Evolutionary conservation across 1,284 basidiomycete species (phyloP).

Genomic region (Trametes sp.): DNA sequence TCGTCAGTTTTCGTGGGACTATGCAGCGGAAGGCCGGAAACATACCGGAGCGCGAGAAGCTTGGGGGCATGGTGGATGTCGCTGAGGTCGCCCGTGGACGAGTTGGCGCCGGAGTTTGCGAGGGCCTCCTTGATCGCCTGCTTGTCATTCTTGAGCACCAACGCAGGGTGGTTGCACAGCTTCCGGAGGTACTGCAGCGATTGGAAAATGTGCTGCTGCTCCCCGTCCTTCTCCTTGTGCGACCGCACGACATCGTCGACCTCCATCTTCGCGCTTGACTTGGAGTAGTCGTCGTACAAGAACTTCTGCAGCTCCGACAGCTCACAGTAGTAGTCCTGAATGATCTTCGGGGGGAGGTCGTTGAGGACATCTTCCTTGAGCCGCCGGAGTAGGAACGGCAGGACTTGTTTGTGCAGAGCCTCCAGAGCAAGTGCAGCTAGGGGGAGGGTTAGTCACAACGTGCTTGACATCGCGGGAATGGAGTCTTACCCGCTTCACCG

Average conservation of each 20-base stretch:
- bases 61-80: constrained; percentile 96
- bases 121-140: constrained; percentile 72
- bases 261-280: constrained; percentile 75
- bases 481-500: constrained; percentile 84
- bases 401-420: constrained; percentile 97
- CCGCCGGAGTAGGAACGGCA: constrained; percentile 97
- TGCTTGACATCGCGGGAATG: background rate
- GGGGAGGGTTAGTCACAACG: constrained; percentile 6
- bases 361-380: constrained; percentile 97
- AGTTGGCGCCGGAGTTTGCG: constrained; percentile 55
- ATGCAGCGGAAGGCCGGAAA: constrained; percentile 20
- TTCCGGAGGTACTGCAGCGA: constrained; percentile 97
- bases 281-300: constrained; percentile 92
- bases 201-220: constrained; percentile 92
- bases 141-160: constrained; percentile 80
- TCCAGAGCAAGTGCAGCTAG: constrained; percentile 92
- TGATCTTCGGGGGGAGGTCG: constrained; percentile 98
- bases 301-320: constrained; percentile 93
- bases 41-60: constrained; percentile 87
- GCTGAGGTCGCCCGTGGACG: constrained; percentile 56
- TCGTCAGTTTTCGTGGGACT: constrained; percentile 6
- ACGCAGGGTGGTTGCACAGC: constrained; percentile 95
- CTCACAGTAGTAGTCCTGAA: constrained; percentile 99
- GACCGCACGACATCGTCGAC: constrained; percentile 71
- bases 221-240: constrained; percentile 49